phyloP scores from a whole-genome alignment of 1,284 basidiomycete genomes.

The Microbotryum violaceum region DNA sequence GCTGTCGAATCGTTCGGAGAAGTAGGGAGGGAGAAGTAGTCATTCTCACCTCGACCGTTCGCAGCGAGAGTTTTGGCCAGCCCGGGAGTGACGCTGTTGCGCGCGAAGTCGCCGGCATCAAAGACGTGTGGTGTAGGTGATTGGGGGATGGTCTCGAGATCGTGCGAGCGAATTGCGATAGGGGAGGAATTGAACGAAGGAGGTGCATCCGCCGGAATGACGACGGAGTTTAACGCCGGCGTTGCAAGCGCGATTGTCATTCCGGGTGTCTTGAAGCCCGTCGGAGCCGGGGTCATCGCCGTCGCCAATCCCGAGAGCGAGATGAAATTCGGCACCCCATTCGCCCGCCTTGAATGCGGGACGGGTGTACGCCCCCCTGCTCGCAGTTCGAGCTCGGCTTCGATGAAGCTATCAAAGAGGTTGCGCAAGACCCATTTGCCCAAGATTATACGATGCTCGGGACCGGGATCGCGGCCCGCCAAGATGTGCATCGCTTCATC shows the following conservation, averaged over 20 bases:
- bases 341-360: no score
- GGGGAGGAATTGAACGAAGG: conserved; percentile 5
- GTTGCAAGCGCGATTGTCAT: conserved; percentile 56
- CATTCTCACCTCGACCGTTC: conserved; percentile 16
- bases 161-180: conserved; percentile 1
- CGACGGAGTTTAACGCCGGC: conserved; percentile 55
- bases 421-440: conserved; percentile 39
- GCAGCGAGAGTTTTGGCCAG: conserved; percentile 19
- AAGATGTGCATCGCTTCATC: conserved; percentile 61
- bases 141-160: conserved; percentile 22
- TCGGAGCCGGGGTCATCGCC: conserved; percentile 18
- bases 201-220: conserved; percentile 41
- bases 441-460: conserved; percentile 51
- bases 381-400: conserved; percentile 36
- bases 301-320: not conserved
- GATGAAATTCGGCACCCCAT: no score
- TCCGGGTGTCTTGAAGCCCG: conserved; percentile 38
- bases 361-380: conserved; percentile 4
- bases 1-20: not conserved
- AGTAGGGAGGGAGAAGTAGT: conserved; percentile 29
- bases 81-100: not conserved
- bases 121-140: conserved; percentile 9
- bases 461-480: not conserved
- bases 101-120: not conserved
- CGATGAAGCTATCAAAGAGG: conserved; percentile 35